These are phyloP conservation scores for Oryza brachyantha DNA, from an alignment of 176 grass and related monocot genomes.

Conservation along the genomic window DNA sequence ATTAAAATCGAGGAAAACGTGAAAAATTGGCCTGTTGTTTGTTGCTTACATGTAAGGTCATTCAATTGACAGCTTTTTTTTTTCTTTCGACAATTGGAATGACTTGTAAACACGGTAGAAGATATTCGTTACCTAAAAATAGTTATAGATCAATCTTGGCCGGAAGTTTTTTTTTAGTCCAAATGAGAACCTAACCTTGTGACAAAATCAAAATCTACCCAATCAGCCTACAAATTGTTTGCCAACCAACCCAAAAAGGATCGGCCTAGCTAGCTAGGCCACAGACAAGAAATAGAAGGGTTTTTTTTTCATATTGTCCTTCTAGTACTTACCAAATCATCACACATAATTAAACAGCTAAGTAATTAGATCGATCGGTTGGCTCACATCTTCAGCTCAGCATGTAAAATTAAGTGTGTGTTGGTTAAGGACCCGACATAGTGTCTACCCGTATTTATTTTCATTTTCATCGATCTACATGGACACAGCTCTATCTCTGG, in stretches of 20 bases:
- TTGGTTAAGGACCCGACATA: constrained; percentile 27
- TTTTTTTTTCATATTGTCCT: background rate
- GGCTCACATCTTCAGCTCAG: background rate
- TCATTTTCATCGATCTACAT: constrained; percentile 1
- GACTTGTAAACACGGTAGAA: too few relatives aligned
- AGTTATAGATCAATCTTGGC: too few relatives aligned
- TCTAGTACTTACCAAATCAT: background rate
- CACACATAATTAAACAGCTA: background rate
- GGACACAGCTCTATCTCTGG: background rate
- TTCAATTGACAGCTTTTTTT: too few relatives aligned
- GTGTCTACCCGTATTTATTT: constrained; percentile 23
- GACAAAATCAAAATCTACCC: background rate
- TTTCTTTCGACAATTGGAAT: too few relatives aligned
- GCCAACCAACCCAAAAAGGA: background rate
- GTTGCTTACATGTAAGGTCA: too few relatives aligned
- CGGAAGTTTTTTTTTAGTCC: too few relatives aligned
- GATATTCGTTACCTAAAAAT: too few relatives aligned
- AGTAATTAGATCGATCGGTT: background rate
- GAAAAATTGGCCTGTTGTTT: too few relatives aligned
- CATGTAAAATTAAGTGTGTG: background rate
- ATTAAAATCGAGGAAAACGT: too few relatives aligned
- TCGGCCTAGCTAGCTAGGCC: background rate
- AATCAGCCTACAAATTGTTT: background rate
- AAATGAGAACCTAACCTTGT: too few relatives aligned
- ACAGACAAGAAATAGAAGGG: background rate